These are phyloP conservation scores for Trypanosomatidae sp. DNA, from an alignment of 208 protist species.

Conservation along the genomic window DNA sequence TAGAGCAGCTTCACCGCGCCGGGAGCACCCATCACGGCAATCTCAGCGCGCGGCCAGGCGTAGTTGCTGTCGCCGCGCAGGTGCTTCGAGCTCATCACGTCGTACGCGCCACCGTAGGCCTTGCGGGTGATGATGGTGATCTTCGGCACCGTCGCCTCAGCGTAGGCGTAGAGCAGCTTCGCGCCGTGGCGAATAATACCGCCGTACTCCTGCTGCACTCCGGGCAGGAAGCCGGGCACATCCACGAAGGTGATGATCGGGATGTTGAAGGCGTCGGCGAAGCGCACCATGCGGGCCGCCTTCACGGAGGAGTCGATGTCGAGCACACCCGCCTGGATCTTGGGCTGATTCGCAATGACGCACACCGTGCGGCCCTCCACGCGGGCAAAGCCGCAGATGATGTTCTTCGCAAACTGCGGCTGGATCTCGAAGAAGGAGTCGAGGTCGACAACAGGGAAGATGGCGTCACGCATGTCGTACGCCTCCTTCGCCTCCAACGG, in stretches of 20 bases:
- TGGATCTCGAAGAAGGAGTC: constrained; percentile 95
- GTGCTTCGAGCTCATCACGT: constrained; percentile 96
- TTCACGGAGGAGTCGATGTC: constrained; percentile 93
- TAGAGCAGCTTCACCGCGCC: constrained; percentile 95
- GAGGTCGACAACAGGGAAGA: constrained; percentile 88
- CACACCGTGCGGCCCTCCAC: constrained; percentile 92
- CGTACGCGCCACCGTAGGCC: constrained; percentile 97
- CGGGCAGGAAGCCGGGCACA: constrained; percentile 97
- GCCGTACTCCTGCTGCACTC: constrained; percentile 85
- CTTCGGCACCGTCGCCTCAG: constrained; percentile 97
- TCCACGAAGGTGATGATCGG: constrained; percentile 97
- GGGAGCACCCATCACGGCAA: constrained; percentile 96
- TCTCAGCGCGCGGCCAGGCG: constrained; percentile 95
- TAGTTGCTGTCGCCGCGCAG: constrained; percentile 95
- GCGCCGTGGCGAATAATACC: constrained; percentile 97
- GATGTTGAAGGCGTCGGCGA: constrained; percentile 98
- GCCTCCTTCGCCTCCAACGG: constrained; percentile 88
- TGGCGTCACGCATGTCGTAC: constrained; percentile 94
- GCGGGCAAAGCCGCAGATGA: constrained; percentile 93
- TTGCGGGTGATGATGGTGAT: constrained; percentile 97
- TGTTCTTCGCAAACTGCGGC: constrained; percentile 95
- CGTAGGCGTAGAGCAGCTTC: constrained; percentile 97
- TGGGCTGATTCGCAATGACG: constrained; percentile 96
- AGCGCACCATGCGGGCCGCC: constrained; percentile 95
- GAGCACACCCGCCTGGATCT: constrained; percentile 88